phyloP scores from a whole-genome alignment of 2,329 filamentous ascomycete genomes.

The Clonostachys rhizophaga region DNA sequence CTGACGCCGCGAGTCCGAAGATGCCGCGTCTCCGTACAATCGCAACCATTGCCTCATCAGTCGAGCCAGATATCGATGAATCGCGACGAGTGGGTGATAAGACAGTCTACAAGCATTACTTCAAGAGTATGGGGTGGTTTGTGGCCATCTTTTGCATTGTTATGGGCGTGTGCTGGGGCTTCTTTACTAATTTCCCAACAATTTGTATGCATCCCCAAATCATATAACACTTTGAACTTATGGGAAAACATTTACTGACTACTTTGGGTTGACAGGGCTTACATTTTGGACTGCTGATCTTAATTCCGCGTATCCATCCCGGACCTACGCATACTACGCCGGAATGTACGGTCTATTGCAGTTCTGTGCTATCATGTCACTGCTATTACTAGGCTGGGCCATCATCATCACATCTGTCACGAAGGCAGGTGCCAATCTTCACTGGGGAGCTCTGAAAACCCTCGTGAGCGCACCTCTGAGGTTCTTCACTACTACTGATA shows the following conservation, averaged over 20 bases:
- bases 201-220: too few species aligned
- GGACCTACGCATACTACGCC: conserved; percentile 17
- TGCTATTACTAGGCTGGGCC: conserved; percentile 9
- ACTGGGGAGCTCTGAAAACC: conserved; percentile 21
- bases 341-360: conserved; percentile 20
- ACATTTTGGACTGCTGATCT: conserved; percentile 31
- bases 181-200: conserved; percentile 16
- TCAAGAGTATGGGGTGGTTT: not conserved
- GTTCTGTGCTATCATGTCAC: conserved; percentile 8
- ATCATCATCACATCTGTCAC: conserved; percentile 16
- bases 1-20: too few species aligned
- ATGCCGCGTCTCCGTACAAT: conserved; percentile 3
- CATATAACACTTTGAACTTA: too few species aligned
- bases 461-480: conserved; percentile 29
- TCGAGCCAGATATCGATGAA: not conserved
- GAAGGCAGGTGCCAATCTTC: conserved; percentile 21
- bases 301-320: conserved; percentile 5
- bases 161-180: conserved; percentile 9
- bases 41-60: not conserved
- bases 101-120: not conserved
- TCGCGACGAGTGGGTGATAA: not conserved
- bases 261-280: conserved; percentile 23
- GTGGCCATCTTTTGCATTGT: not conserved
- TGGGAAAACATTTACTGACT: too few species aligned
- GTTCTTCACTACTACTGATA: conserved; percentile 35